These are phyloP conservation scores for Polytolypa hystricis DNA, from an alignment of 2,329 filamentous ascomycete genomes.

Conservation along the genomic window DNA sequence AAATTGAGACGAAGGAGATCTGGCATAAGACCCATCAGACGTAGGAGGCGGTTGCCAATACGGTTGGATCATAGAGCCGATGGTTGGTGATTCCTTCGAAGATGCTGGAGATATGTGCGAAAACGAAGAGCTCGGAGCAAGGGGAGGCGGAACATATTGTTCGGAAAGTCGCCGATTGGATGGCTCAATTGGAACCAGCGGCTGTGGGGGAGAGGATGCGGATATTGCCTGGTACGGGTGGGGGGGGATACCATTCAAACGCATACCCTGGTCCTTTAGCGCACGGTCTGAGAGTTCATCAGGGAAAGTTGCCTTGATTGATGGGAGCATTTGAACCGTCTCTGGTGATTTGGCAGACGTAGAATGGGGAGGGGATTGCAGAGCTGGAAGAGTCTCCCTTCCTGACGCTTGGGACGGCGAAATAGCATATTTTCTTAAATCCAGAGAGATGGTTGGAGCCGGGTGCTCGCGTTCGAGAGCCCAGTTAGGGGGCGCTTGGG, in stretches of 20 bases:
- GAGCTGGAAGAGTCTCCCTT: slow-evolving; percentile 27
- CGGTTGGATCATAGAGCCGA: slow-evolving; percentile 1
- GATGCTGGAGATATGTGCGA: slow-evolving; percentile 30
- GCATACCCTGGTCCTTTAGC: slow-evolving; percentile 18
- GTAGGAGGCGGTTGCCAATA: slow-evolving; percentile 21
- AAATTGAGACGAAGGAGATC: slow-evolving; percentile 19
- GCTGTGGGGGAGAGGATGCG: slow-evolving; percentile 19
- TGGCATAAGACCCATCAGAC: slow-evolving; percentile 18
- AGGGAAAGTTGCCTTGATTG: slow-evolving; percentile 29
- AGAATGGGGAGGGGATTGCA: slow-evolving; percentile 28
- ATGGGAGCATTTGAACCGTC: slow-evolving; percentile 28
- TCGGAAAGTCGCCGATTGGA: slow-evolving; percentile 17
- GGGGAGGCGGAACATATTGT: slow-evolving; percentile 16
- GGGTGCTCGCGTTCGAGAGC: slow-evolving; percentile 10
- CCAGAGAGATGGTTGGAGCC: slow-evolving; percentile 19
- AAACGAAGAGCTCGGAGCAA: slow-evolving; percentile 19
- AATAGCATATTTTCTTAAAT: slow-evolving; percentile 24
- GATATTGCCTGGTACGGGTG: slow-evolving; percentile 16
- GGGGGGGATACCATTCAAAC: slow-evolving; percentile 18
- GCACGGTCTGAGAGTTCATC: slow-evolving; percentile 15
- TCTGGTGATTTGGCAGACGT: slow-evolving; percentile 24
- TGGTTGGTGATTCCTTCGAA: slow-evolving; percentile 26
- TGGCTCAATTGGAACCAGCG: neutral
- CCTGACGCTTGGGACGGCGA: slow-evolving; percentile 20
- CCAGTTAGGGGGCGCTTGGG: neutral